Evolutionary conservation across 192 early-diverging fungal genomes (phyloP).

Genomic region (Entomortierella beljakovae): DNA sequence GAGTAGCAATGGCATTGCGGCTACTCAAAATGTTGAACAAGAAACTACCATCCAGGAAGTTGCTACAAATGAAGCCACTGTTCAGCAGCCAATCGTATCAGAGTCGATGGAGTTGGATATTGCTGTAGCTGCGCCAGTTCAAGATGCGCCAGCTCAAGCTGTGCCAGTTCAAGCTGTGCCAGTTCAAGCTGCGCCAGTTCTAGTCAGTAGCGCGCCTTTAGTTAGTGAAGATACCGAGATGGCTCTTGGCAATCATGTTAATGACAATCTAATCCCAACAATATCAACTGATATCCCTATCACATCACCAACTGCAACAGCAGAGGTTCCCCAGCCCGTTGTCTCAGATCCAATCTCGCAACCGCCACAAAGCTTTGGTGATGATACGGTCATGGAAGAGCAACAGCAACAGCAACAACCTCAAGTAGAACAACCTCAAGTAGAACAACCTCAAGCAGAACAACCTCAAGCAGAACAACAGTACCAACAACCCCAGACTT

Average conservation of each 20-base stretch:
- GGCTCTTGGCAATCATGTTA: background rate
- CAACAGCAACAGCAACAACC: background rate
- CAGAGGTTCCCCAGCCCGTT: background rate
- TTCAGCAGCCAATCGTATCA: background rate
- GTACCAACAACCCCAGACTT: background rate
- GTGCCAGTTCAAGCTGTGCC: no score
- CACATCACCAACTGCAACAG: background rate
- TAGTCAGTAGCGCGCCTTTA: background rate
- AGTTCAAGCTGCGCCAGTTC: background rate
- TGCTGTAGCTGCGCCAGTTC: background rate
- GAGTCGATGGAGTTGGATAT: slow-evolving; percentile 19
- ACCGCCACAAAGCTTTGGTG: background rate
- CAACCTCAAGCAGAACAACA: background rate
- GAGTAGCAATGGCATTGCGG: background rate
- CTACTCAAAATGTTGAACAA: background rate
- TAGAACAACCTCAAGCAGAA: background rate
- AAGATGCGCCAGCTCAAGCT: background rate
- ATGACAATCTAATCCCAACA: background rate
- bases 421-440: no score
- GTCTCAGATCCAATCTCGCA: background rate
- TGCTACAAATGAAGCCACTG: background rate
- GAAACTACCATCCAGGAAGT: background rate
- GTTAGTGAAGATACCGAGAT: slow-evolving; percentile 13
- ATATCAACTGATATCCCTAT: background rate
- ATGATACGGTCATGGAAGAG: slow-evolving; percentile 14